Conservation (phyloP, 2,329 filamentous ascomycete genomes). For the Fusarium sp. region DNA sequence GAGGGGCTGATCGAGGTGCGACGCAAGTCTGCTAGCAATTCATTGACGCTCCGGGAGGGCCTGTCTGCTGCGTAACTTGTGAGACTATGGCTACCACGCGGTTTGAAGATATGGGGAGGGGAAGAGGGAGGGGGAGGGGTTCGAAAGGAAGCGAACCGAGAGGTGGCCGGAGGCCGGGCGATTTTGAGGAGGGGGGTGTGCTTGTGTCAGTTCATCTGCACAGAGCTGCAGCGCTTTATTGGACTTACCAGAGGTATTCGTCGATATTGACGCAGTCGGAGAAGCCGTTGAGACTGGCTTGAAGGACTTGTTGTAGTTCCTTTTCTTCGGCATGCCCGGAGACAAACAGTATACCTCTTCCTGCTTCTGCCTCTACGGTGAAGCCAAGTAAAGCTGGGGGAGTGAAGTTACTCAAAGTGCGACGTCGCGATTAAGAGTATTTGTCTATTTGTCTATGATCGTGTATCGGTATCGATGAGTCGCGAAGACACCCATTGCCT, state of each 20-base stretch:
- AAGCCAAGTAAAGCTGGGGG: slow-evolving; percentile 6
- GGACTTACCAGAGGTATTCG: slow-evolving; percentile 48
- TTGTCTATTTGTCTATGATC: slow-evolving; percentile 39
- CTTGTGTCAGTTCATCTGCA: slow-evolving; percentile 17
- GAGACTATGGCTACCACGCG: slow-evolving; percentile 50
- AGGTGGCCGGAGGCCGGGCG: slow-evolving; percentile 36
- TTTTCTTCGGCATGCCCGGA: slow-evolving; percentile 73
- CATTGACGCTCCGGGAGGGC: slow-evolving; percentile 65
- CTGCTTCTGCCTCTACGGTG: not conserved
- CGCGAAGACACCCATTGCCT: slow-evolving; percentile 26
- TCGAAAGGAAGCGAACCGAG: slow-evolving; percentile 47
- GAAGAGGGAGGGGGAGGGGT: slow-evolving; percentile 27
- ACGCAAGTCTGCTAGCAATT: slow-evolving; percentile 70
- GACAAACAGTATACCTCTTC: slow-evolving; percentile 22
- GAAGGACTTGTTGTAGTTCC: slow-evolving; percentile 67
- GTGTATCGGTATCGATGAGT: slow-evolving; percentile 41
- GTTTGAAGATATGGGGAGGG: slow-evolving; percentile 39
- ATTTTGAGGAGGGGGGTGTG: slow-evolving; percentile 37
- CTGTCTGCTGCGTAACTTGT: slow-evolving; percentile 51
- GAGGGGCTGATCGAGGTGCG: slow-evolving; percentile 56
- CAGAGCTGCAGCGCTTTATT: slow-evolving; percentile 2
- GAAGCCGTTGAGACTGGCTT: slow-evolving; percentile 70
- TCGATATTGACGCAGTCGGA: slow-evolving; percentile 51
- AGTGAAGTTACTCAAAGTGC: slow-evolving; percentile 28
- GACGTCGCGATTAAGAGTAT: slow-evolving; percentile 27